A percentile compares a stretch with the other conserved stretches of the same genome.
Evolutionary conservation across 1,284 basidiomycete species (phyloP).

Genomic region (Heterobasidion irregulare): DNA sequence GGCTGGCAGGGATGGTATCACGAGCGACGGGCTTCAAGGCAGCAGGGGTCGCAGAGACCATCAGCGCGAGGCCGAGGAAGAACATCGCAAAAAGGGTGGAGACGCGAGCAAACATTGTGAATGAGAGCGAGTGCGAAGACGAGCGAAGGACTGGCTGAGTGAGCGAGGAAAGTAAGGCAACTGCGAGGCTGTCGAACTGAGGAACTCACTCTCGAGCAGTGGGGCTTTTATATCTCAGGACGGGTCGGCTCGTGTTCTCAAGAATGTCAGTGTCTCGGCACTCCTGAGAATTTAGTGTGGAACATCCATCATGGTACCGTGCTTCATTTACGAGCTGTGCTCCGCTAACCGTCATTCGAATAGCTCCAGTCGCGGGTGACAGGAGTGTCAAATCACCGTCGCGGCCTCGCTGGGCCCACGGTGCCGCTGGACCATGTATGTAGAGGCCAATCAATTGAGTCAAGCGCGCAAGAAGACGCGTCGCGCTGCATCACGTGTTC

Average conservation of each 20-base stretch:
- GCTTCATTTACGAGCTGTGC: not conserved
- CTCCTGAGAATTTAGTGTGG: not conserved
- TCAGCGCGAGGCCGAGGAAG: not conserved
- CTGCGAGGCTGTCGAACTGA: not conserved
- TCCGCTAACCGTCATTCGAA: too few relatives aligned
- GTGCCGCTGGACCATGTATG: too few relatives aligned
- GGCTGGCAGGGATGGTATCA: constrained; percentile 3
- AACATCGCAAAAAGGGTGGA: not conserved
- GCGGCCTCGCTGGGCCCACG: too few relatives aligned
- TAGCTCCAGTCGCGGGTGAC: too few relatives aligned
- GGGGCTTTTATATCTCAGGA: not conserved
- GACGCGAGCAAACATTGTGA: not conserved
- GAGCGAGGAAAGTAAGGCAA: not conserved
- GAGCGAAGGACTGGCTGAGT: too few relatives aligned
- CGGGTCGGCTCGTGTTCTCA: not conserved
- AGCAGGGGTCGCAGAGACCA: not conserved
- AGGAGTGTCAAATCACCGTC: too few relatives aligned
- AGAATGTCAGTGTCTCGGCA: not conserved
- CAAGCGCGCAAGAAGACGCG: too few relatives aligned
- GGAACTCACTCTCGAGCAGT: not conserved
- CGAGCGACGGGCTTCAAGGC: not conserved
- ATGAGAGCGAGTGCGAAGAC: not conserved
- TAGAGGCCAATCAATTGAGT: too few relatives aligned
- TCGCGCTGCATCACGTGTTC: too few relatives aligned
- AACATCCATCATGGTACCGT: not conserved